These are phyloP conservation scores for Heterobasidion occidentale DNA, from an alignment of 1,284 basidiomycete genomes.

Conservation along the genomic window DNA sequence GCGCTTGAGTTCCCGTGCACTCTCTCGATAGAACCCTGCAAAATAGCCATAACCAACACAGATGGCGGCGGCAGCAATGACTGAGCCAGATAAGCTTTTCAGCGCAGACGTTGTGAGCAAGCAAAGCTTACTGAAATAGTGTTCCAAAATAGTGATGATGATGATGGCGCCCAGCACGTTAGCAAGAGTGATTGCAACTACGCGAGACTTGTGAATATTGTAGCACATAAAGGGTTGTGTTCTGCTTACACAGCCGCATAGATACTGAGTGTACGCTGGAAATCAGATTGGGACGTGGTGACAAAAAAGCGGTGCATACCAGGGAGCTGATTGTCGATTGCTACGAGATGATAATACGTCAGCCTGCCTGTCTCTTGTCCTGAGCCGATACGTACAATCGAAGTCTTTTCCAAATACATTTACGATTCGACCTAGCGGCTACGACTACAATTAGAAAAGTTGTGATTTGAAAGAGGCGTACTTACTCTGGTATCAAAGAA, in stretches of 20 bases:
- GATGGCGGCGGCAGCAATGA: constrained; percentile 63
- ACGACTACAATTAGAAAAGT: not conserved
- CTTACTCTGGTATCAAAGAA: constrained; percentile 82
- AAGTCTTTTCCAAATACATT: constrained; percentile 81
- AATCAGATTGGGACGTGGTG: constrained; percentile 9
- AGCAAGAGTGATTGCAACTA: constrained; percentile 60
- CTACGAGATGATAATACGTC: constrained; percentile 18
- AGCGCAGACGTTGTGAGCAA: not conserved
- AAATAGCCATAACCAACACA: constrained; percentile 52
- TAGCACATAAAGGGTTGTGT: not conserved
- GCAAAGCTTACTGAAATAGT: constrained; percentile 53
- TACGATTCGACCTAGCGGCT: constrained; percentile 86
- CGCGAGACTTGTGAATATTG: constrained; percentile 37
- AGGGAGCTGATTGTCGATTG: constrained; percentile 72
- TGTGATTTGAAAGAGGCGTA: not conserved
- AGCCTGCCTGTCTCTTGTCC: not conserved
- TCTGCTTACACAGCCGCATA: not conserved
- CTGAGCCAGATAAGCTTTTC: not conserved
- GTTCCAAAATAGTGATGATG: constrained; percentile 70
- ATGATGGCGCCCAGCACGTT: constrained; percentile 70
- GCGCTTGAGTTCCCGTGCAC: constrained; percentile 69
- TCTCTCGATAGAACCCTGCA: constrained; percentile 79
- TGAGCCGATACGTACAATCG: constrained; percentile 29
- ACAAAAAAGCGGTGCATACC: constrained; percentile 20
- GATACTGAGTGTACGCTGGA: constrained; percentile 38